phyloP scores from a whole-genome alignment of 2,329 filamentous ascomycete species.

The Emergomyces pasteurianus region DNA sequence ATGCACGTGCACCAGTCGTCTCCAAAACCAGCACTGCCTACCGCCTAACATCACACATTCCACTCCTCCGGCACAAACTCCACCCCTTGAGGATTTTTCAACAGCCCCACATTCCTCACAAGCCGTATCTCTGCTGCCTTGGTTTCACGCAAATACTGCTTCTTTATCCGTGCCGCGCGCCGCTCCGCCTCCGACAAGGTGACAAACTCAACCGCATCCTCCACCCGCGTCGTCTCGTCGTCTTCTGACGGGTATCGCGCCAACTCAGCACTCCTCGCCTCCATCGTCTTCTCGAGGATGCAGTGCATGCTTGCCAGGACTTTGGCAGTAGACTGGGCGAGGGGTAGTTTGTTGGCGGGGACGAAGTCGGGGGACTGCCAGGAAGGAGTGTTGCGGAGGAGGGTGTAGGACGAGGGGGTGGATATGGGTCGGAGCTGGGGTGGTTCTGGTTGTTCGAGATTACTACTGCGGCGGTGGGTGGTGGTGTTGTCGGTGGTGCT shows the following conservation, averaged over 20 bases:
- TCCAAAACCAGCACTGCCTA: neutral
- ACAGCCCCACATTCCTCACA: constrained; percentile 58
- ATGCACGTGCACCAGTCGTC: neutral
- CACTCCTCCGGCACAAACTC: constrained; percentile 19
- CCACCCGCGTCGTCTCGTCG: constrained; percentile 11
- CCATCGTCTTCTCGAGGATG: constrained; percentile 57
- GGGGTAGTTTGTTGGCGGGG: constrained; percentile 56
- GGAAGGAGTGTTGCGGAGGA: constrained; percentile 43
- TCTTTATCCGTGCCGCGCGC: constrained; percentile 41
- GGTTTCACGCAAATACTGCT: constrained; percentile 55
- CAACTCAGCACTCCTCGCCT: constrained; percentile 55
- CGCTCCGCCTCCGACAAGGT: constrained; percentile 28
- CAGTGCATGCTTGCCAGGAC: constrained; percentile 89
- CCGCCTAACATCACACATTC: constrained; percentile 11
- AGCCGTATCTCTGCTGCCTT: constrained; percentile 83
- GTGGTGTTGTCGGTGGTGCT: neutral
- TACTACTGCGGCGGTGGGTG: constrained; percentile 1
- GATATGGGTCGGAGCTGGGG: constrained; percentile 12
- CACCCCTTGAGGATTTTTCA: constrained; percentile 53
- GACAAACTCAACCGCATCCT: constrained; percentile 1
- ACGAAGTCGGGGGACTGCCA: constrained; percentile 74
- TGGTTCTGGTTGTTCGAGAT: neutral
- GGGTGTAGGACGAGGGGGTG: constrained; percentile 17
- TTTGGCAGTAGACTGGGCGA: constrained; percentile 73
- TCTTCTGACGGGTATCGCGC: constrained; percentile 17